phyloP scores from a whole-genome alignment of 441 rosid species.

The Manihot esculenta region DNA sequence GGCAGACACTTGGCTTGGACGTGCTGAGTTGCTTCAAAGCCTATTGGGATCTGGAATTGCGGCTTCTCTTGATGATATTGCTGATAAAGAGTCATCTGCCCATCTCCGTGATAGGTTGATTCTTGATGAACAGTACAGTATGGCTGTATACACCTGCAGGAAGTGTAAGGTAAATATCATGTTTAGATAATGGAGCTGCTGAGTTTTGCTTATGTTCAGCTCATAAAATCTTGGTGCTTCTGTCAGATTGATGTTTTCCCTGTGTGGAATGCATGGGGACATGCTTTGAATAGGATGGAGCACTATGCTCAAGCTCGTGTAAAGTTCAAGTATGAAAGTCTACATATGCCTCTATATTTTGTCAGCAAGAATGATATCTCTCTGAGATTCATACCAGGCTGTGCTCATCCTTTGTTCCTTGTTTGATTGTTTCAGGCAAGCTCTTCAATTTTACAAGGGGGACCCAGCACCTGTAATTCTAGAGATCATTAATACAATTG shows the following conservation, averaged over 20 bases:
- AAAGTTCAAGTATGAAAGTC: constrained; percentile 77
- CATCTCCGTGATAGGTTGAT: constrained; percentile 83
- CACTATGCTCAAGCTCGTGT: constrained; percentile 95
- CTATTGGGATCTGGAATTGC: constrained; percentile 97
- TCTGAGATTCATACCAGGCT: not conserved
- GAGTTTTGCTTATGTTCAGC: constrained; percentile 20
- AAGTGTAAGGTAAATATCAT: constrained; percentile 88
- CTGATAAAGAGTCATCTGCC: constrained; percentile 85
- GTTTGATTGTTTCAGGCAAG: constrained; percentile 72
- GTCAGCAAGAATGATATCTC: not conserved
- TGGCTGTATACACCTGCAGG: constrained; percentile 98
- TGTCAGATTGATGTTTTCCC: constrained; percentile 93
- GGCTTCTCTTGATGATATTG: constrained; percentile 94
- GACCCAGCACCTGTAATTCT: constrained; percentile 69
- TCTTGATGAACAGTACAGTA: constrained; percentile 91
- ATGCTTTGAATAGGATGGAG: constrained; percentile 94
- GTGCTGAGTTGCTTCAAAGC: constrained; percentile 97
- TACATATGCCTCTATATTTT: constrained; percentile 2
- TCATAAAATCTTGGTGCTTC: constrained; percentile 21
- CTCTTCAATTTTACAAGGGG: constrained; percentile 77
- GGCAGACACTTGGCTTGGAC: constrained; percentile 86
- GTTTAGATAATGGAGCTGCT: constrained; percentile 20
- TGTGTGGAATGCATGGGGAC: constrained; percentile 99
- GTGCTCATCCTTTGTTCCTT: constrained; percentile 21
- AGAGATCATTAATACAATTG: constrained; percentile 92